Conservation (phyloP, 495 filamentous ascomycete species). For the Aspergillus funiculosus region DNA sequence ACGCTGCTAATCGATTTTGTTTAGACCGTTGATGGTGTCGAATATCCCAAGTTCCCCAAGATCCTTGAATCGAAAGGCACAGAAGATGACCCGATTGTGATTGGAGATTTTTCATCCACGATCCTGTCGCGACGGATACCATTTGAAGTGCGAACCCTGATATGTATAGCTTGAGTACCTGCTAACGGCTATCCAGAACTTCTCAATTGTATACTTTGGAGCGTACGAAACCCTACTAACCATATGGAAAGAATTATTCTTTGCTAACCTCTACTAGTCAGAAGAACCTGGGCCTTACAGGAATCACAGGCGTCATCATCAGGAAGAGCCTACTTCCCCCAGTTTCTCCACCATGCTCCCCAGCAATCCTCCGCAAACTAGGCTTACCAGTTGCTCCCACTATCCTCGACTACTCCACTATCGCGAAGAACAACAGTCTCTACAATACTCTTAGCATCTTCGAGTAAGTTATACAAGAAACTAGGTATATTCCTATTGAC, state of each 20-base stretch:
- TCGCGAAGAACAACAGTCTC: constrained; percentile 81
- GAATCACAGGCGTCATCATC: constrained; percentile 77
- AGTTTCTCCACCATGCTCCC: constrained; percentile 46
- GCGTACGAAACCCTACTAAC: constrained; percentile 20
- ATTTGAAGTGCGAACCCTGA: constrained; percentile 34
- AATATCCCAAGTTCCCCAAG: constrained; percentile 73
- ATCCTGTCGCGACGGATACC: constrained; percentile 58
- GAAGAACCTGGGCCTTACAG: constrained; percentile 84
- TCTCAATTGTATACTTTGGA: constrained; percentile 45
- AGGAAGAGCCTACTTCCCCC: constrained; percentile 71
- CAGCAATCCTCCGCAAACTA: constrained; percentile 65
- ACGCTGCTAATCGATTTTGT: background rate
- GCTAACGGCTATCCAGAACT: constrained; percentile 40
- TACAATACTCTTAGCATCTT: constrained; percentile 97
- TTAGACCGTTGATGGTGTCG: constrained; percentile 70
- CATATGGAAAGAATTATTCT: constrained; percentile 7
- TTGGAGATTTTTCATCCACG: constrained; percentile 82
- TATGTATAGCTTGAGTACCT: background rate
- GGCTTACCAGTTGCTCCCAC: constrained; percentile 64
- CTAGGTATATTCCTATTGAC: background rate
- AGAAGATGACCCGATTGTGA: constrained; percentile 58
- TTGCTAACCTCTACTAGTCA: constrained; percentile 37
- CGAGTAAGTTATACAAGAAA: too few relatives aligned
- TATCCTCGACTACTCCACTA: constrained; percentile 71
- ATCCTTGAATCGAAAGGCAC: constrained; percentile 47